Percentiles rank a stretch among this genome's conserved stretches.
These are phyloP conservation scores for Paraleonurus japonicus DNA, from an alignment of 257 asterid species.

Conservation along the genomic window DNA sequence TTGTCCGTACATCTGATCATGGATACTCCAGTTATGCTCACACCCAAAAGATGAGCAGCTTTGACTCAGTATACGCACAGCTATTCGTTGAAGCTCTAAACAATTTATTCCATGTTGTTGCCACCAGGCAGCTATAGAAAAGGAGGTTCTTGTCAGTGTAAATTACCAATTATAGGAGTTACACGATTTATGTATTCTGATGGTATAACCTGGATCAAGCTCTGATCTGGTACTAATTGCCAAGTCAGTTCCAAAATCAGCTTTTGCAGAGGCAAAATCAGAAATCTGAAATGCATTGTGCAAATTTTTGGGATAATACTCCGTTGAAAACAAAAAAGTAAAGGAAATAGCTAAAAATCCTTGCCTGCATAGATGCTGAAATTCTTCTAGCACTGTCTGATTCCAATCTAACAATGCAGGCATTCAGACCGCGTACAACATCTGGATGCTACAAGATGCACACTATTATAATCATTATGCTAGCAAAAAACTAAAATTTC, in stretches of 20 bases:
- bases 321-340: neutral
- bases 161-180: slow-evolving; percentile 19
- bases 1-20: slow-evolving; percentile 62
- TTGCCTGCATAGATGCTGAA: slow-evolving; percentile 94
- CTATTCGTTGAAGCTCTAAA: slow-evolving; percentile 82
- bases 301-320: slow-evolving; percentile 11
- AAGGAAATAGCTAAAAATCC: slow-evolving; percentile 10
- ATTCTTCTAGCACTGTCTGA: slow-evolving; percentile 76
- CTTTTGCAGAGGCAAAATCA: slow-evolving; percentile 83
- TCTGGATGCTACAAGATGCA: slow-evolving; percentile 73
- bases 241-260: slow-evolving; percentile 95
- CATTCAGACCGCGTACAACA: slow-evolving; percentile 84
- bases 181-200: slow-evolving; percentile 17
- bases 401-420: slow-evolving; percentile 81
- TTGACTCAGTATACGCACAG: slow-evolving; percentile 88
- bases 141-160: slow-evolving; percentile 31
- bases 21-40: slow-evolving; percentile 89
- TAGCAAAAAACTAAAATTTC: neutral
- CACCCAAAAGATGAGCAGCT: slow-evolving; percentile 85
- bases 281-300: slow-evolving; percentile 55
- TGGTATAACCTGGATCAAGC: slow-evolving; percentile 81
- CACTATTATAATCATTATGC: slow-evolving; percentile 4
- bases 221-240: slow-evolving; percentile 85
- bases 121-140: slow-evolving; percentile 93
- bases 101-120: slow-evolving; percentile 93